These are phyloP conservation scores for Silene coronaria DNA, from an alignment of 179 eudicot genomes.

Conservation along the genomic window DNA sequence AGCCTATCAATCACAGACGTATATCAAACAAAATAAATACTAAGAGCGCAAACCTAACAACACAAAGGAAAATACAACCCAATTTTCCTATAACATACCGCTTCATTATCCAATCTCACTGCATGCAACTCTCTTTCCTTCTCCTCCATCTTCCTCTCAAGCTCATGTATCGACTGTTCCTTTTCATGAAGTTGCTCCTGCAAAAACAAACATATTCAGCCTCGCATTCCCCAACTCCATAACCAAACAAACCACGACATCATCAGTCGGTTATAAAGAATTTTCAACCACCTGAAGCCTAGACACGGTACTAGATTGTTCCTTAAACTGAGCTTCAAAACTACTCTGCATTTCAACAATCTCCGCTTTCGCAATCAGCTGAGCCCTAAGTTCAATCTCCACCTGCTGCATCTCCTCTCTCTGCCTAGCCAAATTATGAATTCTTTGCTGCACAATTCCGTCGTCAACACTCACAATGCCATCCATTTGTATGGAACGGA, in stretches of 20 bases:
- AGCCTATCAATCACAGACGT: slow-evolving; percentile 44
- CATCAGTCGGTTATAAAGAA: not conserved
- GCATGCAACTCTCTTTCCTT: slow-evolving; percentile 86
- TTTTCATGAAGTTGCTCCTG: slow-evolving; percentile 84
- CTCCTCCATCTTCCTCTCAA: slow-evolving; percentile 78
- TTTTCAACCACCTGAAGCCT: slow-evolving; percentile 61
- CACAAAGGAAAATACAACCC: not conserved
- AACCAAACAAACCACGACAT: not conserved
- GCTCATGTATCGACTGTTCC: slow-evolving; percentile 58
- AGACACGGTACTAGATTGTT: slow-evolving; percentile 44
- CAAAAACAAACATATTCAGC: slow-evolving; percentile 20
- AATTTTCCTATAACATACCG: slow-evolving; percentile 39
- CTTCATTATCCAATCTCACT: slow-evolving; percentile 76
- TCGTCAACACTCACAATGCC: slow-evolving; percentile 41
- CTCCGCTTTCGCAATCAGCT: slow-evolving; percentile 62
- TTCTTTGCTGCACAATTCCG: slow-evolving; percentile 58
- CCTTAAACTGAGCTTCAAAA: slow-evolving; percentile 63
- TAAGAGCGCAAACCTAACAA: not conserved
- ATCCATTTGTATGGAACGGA: slow-evolving; percentile 56
- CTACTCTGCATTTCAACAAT: slow-evolving; percentile 52
- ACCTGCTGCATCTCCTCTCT: slow-evolving; percentile 74
- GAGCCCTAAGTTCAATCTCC: slow-evolving; percentile 81
- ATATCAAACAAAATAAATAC: not conserved
- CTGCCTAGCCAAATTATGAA: slow-evolving; percentile 52
- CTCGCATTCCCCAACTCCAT: slow-evolving; percentile 2